Evolutionary conservation across 305 asterid species (phyloP).

Genomic region (Solanum hybrid): DNA sequence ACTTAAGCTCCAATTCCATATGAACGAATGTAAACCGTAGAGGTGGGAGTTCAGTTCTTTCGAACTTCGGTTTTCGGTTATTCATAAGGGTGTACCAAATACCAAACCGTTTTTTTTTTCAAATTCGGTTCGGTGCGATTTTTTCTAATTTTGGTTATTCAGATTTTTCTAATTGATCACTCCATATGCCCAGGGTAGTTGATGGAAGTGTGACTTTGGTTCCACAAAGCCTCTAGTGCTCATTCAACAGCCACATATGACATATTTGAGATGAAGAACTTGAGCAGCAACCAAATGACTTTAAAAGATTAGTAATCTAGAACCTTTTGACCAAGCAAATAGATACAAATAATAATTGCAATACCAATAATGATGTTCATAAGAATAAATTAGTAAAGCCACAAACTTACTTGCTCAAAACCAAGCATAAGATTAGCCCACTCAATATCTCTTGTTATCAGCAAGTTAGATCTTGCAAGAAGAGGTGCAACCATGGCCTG

Average conservation of each 20-base stretch:
- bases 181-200: neutral
- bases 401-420: constrained; percentile 77
- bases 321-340: neutral
- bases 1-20: neutral
- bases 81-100: neutral
- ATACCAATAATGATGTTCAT: neutral
- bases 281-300: neutral
- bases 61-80: neutral
- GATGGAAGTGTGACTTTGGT: neutral
- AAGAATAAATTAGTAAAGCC: constrained; percentile 6
- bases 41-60: neutral
- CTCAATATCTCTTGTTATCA: constrained; percentile 96
- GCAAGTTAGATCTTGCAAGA: constrained; percentile 92
- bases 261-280: neutral
- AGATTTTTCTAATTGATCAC: neutral
- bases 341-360: neutral
- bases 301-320: neutral
- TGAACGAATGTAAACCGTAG: neutral
- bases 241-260: neutral
- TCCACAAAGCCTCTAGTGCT: neutral
- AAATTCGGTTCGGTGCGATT: neutral
- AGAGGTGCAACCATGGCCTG: constrained; percentile 83
- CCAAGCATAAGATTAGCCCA: constrained; percentile 93
- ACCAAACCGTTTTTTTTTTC: neutral
- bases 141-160: neutral